Conservation (phyloP, 2,329 filamentous ascomycete species). For the Rhytidhysteron rufulum region DNA sequence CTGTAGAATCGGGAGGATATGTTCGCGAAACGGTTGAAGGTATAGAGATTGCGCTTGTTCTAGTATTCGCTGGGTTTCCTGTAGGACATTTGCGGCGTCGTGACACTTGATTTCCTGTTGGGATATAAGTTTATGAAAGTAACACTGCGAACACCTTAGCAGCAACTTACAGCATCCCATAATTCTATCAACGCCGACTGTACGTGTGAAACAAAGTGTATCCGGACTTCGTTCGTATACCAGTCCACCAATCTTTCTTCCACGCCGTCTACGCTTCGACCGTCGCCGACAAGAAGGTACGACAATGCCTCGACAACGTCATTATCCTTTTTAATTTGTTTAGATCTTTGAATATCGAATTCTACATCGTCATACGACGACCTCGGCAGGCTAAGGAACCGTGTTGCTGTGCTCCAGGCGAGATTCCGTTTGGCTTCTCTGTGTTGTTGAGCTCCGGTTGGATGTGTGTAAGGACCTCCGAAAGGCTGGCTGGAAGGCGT, state of each 20-base stretch:
- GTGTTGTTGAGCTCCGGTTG: slow-evolving; percentile 34
- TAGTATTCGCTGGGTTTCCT: slow-evolving; percentile 33
- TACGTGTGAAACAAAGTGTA: slow-evolving; percentile 38
- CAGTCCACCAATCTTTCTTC: slow-evolving; percentile 38
- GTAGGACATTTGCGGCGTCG: slow-evolving; percentile 29
- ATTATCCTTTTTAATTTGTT: slow-evolving; percentile 13
- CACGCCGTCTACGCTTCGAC: slow-evolving; percentile 21
- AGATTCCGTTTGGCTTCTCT: slow-evolving; percentile 32
- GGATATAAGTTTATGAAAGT: too few relatives aligned
- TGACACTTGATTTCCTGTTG: slow-evolving; percentile 17
- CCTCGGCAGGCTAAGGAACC: slow-evolving; percentile 36
- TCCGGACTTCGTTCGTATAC: slow-evolving; percentile 42
- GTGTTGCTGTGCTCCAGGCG: slow-evolving; percentile 47
- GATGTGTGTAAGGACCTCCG: slow-evolving; percentile 30
- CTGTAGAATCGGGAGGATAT: slow-evolving; percentile 28
- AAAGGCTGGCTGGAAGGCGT: slow-evolving; percentile 37
- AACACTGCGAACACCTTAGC: too few relatives aligned
- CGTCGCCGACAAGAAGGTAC: slow-evolving; percentile 33
- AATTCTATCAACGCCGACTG: slow-evolving; percentile 21
- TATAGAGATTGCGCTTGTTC: slow-evolving; percentile 35
- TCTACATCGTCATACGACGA: slow-evolving; percentile 10
- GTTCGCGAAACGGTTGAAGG: slow-evolving; percentile 30
- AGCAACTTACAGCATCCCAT: slow-evolving; percentile 25
- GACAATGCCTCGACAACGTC: slow-evolving; percentile 34
- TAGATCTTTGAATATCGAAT: slow-evolving; percentile 9